A percentile compares a stretch with the other conserved stretches of the same genome.
phyloP scores from a whole-genome alignment of 1,139 yeast genomes.

The Debaryomycetaceae sp. region DNA sequence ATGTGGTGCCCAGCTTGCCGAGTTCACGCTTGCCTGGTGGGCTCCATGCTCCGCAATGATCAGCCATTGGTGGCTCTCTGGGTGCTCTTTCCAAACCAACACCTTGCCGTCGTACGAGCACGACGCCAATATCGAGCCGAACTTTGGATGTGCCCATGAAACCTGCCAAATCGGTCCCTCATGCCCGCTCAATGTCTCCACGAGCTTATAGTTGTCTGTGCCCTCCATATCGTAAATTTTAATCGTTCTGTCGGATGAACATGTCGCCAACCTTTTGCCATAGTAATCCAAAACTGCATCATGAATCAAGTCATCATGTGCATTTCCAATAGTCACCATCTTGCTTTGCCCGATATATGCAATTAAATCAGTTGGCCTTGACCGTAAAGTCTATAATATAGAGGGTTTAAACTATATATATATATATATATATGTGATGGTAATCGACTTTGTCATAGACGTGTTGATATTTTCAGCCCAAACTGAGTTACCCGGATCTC shows the following conservation, averaged over 20 bases:
- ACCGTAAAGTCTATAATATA: background rate
- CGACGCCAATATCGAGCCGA: conserved; percentile 90
- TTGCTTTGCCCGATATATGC: conserved; percentile 2
- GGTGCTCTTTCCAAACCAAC: conserved; percentile 84
- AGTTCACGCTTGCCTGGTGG: conserved; percentile 92
- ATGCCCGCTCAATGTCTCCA: conserved; percentile 83
- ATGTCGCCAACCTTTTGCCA: conserved; percentile 91
- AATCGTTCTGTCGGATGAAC: conserved; percentile 92
- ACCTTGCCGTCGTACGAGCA: conserved; percentile 96
- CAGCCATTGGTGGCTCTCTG: conserved; percentile 82
- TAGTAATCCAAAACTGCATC: conserved; percentile 97
- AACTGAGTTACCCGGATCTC: background rate
- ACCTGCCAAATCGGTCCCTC: conserved; percentile 99
- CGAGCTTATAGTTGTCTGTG: conserved; percentile 72
- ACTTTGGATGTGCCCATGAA: conserved; percentile 98
- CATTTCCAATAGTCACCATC: conserved; percentile 74
- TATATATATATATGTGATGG: too few species aligned
- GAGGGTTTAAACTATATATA: background rate
- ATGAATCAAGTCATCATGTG: conserved; percentile 88
- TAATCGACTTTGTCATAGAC: background rate
- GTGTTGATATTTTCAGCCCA: conserved; percentile 3
- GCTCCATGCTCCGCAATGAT: conserved; percentile 82
- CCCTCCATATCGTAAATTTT: conserved; percentile 85
- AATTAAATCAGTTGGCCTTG: background rate
- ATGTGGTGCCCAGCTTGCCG: conserved; percentile 96